Base-by-base conservation (phyloP, 306 rosid genomes). In the Trichosanthes truncata region DNA sequence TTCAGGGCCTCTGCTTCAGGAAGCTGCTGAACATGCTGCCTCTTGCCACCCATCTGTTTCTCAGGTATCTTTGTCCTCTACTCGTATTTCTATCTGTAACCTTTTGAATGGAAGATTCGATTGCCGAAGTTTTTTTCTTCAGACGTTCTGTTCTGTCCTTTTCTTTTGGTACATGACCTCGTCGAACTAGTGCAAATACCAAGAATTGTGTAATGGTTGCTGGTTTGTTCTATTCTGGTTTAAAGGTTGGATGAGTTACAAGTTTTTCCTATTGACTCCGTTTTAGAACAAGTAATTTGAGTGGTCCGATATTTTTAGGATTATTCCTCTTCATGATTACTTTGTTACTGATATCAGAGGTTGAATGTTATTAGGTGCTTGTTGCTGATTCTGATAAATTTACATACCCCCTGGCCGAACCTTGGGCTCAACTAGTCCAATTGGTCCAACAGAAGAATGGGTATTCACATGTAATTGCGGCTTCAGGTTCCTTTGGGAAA, bases 371-470 rank as follows among this genome's bases (percentile, higher is more conserved):
- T 81, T 81, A 93, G 98, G 98, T 93, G 80, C 92, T 93, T 10
- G 89, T 93, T 82, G 98, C 97, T 5, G 97, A 93, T 84, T 93
- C 97, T 0, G 94, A 88, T 62, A 69, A 79, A 36, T 93, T 93
- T 82, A 81, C 89, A 81, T 80, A 84, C 62, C 88, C 92, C 33
- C 62, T 93, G 57, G 93, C 98, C 6, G 98, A 93, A 60, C 91
- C 98, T 26, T 93, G 98, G 98, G 97, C 98, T 79, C 90, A 86
- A 79, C 80, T 93, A 45, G 87, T 93, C 48, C 94, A 89, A 81
- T 83, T 90, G 82, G 90, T 89, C 83, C 97, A 93, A 86, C 91
- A 87, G 83, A 88, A 45, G 43, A 94, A 93, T n/a, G 84, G 83
- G 73, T 91, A 85, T 83, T 91, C 98, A 8, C 95, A 91, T 79